Conservation (phyloP, 345 rosid genomes). For the Aquilaria yunnanensis region DNA sequence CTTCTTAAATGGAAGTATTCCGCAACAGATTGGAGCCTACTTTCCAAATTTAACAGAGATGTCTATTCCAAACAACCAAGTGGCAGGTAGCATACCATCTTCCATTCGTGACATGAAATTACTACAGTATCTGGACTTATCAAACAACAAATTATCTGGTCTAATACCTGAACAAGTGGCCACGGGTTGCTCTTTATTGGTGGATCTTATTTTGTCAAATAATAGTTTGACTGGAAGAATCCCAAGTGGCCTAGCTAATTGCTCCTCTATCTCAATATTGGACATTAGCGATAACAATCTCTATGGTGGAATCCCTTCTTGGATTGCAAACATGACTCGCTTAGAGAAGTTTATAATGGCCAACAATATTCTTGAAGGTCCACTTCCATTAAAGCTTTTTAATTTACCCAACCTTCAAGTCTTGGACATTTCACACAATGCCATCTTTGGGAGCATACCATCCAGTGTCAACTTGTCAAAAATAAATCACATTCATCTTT, state of each 20-base stretch:
- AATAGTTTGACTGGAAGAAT: constrained; percentile 13
- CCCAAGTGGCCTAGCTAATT: neutral
- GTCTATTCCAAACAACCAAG: constrained; percentile 11
- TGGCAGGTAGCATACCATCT: constrained; percentile 16
- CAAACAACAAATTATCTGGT: constrained; percentile 14
- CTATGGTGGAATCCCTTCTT: constrained; percentile 10
- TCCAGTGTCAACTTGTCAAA: rapidly evolving
- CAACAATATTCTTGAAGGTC: constrained; percentile 12
- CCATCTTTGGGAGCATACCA: neutral
- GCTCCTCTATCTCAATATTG: neutral
- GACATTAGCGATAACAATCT: constrained; percentile 19
- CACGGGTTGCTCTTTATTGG: neutral
- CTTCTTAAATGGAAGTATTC: constrained; percentile 2
- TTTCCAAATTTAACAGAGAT: neutral
- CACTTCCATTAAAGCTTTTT: neutral
- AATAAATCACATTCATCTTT: neutral
- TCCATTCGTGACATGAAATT: neutral
- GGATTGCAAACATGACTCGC: constrained; percentile 2
- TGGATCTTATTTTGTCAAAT: constrained; percentile 7
- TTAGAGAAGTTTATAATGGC: neutral
- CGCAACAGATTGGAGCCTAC: neutral
- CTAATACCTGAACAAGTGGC: constrained; percentile 2
- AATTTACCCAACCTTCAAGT: neutral
- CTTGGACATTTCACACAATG: constrained; percentile 12
- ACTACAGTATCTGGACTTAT: constrained; percentile 10